A percentile compares a stretch with the other conserved stretches of the same genome.
Evolutionary conservation across 225 moss, liverwort and hornwort species (phyloP).

Genomic region (Pseudisothecium myosuroides): DNA sequence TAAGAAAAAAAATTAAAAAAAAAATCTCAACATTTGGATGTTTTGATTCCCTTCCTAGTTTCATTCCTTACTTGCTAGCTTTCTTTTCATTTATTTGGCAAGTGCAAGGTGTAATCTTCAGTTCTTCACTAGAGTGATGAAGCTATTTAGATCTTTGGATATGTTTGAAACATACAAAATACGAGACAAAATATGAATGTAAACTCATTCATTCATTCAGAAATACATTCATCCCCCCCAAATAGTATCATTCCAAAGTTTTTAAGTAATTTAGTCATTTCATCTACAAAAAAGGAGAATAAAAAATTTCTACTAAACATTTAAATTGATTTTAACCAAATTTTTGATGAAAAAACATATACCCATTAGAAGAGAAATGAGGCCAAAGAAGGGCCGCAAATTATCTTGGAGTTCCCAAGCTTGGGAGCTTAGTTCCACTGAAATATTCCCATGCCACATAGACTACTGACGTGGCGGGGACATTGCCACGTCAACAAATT

Average conservation of each 20-base stretch:
- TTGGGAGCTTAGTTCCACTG: no score
- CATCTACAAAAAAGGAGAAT: no score
- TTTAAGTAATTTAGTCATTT: neutral
- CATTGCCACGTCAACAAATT: no score
- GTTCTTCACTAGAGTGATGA: neutral
- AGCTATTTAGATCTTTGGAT: neutral
- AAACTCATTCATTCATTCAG: neutral
- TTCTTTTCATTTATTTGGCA: neutral
- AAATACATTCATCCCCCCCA: rapidly evolving
- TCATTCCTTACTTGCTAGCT: rapidly evolving
- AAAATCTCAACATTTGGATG: neutral
- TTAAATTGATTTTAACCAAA: neutral
- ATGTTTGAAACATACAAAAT: neutral
- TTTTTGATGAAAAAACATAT: neutral
- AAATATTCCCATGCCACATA: no score
- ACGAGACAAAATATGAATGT: neutral
- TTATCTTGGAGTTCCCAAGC: no score
- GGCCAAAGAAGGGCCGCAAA: no score
- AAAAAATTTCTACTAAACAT: neutral
- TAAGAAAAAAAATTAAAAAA: no score
- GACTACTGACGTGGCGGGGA: no score
- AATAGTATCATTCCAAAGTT: neutral
- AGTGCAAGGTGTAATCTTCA: neutral
- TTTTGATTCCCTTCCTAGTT: neutral
- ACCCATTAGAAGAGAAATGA: no score